Conservation (phyloP, 805 yeast genomes). For the Myxozyma mucilagina region DNA sequence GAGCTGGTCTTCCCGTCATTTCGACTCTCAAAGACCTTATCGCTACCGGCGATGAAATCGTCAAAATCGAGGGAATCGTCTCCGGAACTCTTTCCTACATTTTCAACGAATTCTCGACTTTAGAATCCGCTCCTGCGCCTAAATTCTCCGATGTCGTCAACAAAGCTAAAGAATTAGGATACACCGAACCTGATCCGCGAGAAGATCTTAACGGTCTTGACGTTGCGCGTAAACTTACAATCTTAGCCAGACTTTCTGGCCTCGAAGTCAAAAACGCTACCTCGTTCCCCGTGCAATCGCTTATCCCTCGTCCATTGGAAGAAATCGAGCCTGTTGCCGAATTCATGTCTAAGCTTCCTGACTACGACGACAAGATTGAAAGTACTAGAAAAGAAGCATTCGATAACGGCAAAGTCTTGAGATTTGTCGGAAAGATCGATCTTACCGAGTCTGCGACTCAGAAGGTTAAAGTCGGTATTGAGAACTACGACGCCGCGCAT, state of each 20-base stretch:
- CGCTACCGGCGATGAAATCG: constrained; percentile 89
- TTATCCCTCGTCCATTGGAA: constrained; percentile 86
- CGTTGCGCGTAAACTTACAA: constrained; percentile 97
- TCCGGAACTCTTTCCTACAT: constrained; percentile 95
- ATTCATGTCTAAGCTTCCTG: constrained; percentile 75
- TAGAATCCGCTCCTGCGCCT: constrained; percentile 55
- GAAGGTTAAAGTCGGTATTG: constrained; percentile 80
- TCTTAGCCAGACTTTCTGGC: constrained; percentile 91
- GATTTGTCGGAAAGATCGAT: constrained; percentile 92
- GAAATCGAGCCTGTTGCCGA: constrained; percentile 48
- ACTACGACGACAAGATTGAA: constrained; percentile 78
- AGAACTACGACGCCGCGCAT: constrained; percentile 77
- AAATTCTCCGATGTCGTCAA: constrained; percentile 88
- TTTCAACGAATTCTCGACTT: constrained; percentile 81
- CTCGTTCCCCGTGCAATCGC: constrained; percentile 89
- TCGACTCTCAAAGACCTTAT: constrained; percentile 85
- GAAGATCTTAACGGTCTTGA: constrained; percentile 98
- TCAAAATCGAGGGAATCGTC: constrained; percentile 91
- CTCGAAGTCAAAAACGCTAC: constrained; percentile 80
- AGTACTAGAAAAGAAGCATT: constrained; percentile 78
- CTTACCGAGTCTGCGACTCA: constrained; percentile 43
- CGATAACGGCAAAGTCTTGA: constrained; percentile 77
- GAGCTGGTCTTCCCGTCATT: constrained; percentile 96
- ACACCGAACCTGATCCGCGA: constrained; percentile 99
- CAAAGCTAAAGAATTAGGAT: constrained; percentile 87